phyloP scores from a whole-genome alignment of 106 monocot species.

The Dioscorea zingiberensis region DNA sequence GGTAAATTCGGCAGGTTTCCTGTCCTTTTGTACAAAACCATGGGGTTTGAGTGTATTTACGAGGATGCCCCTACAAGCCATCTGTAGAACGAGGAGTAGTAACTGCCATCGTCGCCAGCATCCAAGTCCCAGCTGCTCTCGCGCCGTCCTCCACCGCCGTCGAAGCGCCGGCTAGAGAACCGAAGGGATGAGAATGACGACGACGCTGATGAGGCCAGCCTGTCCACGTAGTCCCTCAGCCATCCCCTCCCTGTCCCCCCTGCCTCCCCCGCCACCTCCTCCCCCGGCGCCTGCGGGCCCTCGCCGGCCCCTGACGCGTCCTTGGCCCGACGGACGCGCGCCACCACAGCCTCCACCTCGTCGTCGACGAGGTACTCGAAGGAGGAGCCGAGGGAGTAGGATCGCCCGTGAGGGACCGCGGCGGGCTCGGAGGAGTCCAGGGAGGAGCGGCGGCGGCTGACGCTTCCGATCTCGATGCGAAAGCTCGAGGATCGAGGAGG shows the following conservation, averaged over 20 bases:
- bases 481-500: slow-evolving; percentile 30
- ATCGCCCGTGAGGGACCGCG: slow-evolving; percentile 4
- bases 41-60: slow-evolving; percentile 6
- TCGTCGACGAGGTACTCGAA: slow-evolving; percentile 86
- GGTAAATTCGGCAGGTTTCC: too few species aligned
- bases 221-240: slow-evolving; percentile 61
- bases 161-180: slow-evolving; percentile 39
- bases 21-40: too few species aligned
- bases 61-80: slow-evolving; percentile 46
- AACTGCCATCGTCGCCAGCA: neutral
- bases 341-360: slow-evolving; percentile 68
- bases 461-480: slow-evolving; percentile 77
- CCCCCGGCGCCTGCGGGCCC: slow-evolving; percentile 4
- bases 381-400: slow-evolving; percentile 73
- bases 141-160: neutral
- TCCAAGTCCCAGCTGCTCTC: slow-evolving; percentile 40
- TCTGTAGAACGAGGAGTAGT: slow-evolving; percentile 23
- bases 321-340: slow-evolving; percentile 20
- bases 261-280: slow-evolving; percentile 11
- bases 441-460: slow-evolving; percentile 38
- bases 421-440: neutral
- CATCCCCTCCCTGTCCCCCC: slow-evolving; percentile 20
- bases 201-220: slow-evolving; percentile 49
- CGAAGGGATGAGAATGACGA: slow-evolving; percentile 59
- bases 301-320: neutral